These are phyloP conservation scores for Mycena polygramma DNA, from an alignment of 768 basidiomycete species.

Conservation along the genomic window DNA sequence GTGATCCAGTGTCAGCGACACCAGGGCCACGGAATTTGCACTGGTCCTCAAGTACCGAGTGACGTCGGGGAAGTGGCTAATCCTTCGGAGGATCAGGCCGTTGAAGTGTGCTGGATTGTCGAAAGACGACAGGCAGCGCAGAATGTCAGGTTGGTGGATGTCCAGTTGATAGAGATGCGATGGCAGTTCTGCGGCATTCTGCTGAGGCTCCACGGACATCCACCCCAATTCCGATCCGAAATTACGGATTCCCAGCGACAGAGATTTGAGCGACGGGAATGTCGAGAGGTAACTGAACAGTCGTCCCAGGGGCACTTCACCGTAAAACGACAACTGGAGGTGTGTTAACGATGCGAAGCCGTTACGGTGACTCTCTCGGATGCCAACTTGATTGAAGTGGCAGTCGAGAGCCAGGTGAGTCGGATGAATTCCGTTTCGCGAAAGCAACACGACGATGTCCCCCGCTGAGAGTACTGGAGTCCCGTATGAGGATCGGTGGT, in stretches of 20 bases:
- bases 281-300: background rate
- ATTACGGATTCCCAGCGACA: background rate
- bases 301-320: background rate
- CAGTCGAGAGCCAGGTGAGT: constrained; percentile 15
- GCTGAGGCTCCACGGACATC: background rate
- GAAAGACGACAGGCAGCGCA: background rate
- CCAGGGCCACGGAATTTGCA: background rate
- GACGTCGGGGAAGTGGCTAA: background rate
- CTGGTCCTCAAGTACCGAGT: background rate
- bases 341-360: constrained; percentile 14
- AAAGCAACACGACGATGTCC: constrained; percentile 12
- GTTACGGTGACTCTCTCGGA: background rate
- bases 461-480: constrained; percentile 25
- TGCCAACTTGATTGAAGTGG: constrained; percentile 14
- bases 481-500: constrained; percentile 18
- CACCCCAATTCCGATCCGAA: background rate
- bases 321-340: background rate
- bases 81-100: background rate
- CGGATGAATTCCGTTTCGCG: background rate
- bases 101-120: background rate
- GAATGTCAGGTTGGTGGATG: background rate
- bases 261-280: constrained; percentile 18
- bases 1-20: constrained; percentile 8
- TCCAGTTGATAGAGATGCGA: constrained; percentile 3
- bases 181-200: background rate